Conservation (phyloP, 805 yeast species). For the Monosporozyma unispora region DNA sequence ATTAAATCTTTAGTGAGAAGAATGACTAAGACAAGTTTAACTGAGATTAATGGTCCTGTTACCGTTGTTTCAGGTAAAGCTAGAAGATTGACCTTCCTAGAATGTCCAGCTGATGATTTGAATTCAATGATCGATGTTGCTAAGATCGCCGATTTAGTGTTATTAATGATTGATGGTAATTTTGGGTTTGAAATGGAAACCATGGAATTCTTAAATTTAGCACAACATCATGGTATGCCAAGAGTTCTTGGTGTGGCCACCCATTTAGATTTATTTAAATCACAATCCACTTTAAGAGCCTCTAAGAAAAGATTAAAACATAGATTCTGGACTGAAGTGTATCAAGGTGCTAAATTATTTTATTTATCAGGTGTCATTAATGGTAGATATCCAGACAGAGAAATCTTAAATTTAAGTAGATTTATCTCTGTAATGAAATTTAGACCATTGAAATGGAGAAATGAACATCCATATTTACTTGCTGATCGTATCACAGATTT, state of each 20-base stretch:
- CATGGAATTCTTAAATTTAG: constrained; percentile 93
- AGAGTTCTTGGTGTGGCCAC: constrained; percentile 92
- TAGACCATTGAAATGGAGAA: constrained; percentile 98
- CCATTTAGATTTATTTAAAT: constrained; percentile 87
- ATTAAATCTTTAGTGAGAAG: constrained; percentile 83
- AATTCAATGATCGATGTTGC: constrained; percentile 96
- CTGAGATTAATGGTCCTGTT: constrained; percentile 89
- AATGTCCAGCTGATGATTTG: constrained; percentile 77
- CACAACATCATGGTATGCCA: constrained; percentile 99
- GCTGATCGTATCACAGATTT: constrained; percentile 89
- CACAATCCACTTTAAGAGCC: constrained; percentile 79
- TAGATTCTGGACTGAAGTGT: constrained; percentile 98
- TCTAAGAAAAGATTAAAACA: constrained; percentile 86
- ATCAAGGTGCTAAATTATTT: constrained; percentile 93
- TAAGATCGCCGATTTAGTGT: constrained; percentile 86
- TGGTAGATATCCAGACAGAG: constrained; percentile 97
- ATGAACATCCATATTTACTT: constrained; percentile 90
- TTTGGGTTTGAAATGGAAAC: constrained; percentile 99
- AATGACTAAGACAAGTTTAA: constrained; percentile 74
- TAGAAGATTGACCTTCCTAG: constrained; percentile 85
- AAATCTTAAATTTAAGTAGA: constrained; percentile 80
- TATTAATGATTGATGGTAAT: constrained; percentile 88
- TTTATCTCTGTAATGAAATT: constrained; percentile 96
- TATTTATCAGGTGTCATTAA: constrained; percentile 91
- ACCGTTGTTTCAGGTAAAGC: constrained; percentile 95